Conservation (phyloP, 306 rosid species). For the Sicyos edulis region DNA sequence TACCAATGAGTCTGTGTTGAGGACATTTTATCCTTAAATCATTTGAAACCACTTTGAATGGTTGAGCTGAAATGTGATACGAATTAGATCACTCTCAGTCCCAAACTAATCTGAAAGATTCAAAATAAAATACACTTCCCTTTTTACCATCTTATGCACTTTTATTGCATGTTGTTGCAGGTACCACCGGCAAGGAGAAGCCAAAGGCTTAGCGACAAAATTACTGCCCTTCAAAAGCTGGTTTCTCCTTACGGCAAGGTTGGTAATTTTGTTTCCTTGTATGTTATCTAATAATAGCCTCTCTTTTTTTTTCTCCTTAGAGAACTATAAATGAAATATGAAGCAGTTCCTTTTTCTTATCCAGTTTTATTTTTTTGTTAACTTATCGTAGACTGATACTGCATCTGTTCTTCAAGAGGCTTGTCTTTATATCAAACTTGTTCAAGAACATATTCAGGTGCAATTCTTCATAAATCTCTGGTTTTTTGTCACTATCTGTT, state of each 20-base stretch:
- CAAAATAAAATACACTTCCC: not conserved
- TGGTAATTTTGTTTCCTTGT: not conserved
- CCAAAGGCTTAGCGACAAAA: constrained; percentile 64
- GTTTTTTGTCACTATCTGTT: not conserved
- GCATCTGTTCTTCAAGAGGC: constrained; percentile 87
- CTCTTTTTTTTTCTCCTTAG: not conserved
- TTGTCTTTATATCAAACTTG: constrained; percentile 47
- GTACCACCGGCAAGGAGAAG: constrained; percentile 43
- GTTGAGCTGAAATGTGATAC: not conserved
- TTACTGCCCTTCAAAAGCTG: constrained; percentile 62
- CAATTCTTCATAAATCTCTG: not conserved
- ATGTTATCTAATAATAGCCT: not conserved
- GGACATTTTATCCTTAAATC: not conserved
- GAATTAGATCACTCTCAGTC: not conserved
- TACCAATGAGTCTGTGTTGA: too few species aligned
- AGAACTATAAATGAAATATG: not conserved
- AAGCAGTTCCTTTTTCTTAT: not conserved
- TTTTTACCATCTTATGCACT: not conserved
- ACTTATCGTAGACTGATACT: constrained; percentile 54
- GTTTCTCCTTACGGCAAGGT: constrained; percentile 92
- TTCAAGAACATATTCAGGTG: constrained; percentile 64
- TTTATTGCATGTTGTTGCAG: constrained; percentile 25
- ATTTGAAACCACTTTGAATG: not conserved
- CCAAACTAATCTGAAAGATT: not conserved
- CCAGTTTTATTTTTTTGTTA: not conserved